Evolutionary conservation across 805 yeast genomes (phyloP).

Genomic region (Ogataea haglerorum): DNA sequence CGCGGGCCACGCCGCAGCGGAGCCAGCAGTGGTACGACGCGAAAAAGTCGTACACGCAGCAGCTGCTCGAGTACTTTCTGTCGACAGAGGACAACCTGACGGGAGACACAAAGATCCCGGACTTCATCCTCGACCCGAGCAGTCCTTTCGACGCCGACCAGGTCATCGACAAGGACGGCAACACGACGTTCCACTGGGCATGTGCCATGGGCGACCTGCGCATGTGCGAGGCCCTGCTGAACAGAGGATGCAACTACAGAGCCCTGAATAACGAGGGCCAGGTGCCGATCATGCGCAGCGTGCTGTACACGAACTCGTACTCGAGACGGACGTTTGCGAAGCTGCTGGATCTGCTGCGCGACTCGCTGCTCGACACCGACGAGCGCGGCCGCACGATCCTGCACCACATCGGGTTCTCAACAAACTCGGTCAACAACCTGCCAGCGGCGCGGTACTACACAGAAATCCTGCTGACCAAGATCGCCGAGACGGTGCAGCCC

Average conservation of each 20-base stretch:
- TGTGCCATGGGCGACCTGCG: conserved; percentile 87
- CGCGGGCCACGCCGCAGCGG: conserved; percentile 4
- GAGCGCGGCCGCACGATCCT: conserved; percentile 69
- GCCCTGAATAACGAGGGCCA: conserved; percentile 69
- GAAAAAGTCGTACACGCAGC: conserved; percentile 41
- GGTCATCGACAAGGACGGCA: conserved; percentile 90
- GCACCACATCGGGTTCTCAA: conserved; percentile 78
- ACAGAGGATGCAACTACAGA: conserved; percentile 69
- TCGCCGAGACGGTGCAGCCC: conserved; percentile 57
- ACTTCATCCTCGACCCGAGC: conserved; percentile 60
- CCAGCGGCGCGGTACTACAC: conserved; percentile 83
- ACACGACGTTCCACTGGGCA: conserved; percentile 96
- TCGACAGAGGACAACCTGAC: conserved; percentile 49
- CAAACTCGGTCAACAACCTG: conserved; percentile 60
- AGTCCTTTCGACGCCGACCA: conserved; percentile 67
- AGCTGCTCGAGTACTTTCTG: conserved; percentile 51
- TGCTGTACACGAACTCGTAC: conserved; percentile 83
- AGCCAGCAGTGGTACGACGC: conserved; percentile 22
- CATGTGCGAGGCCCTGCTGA: conserved; percentile 70
- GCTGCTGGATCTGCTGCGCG: conserved; percentile 70
- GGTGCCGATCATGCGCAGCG: conserved; percentile 81
- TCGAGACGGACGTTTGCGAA: conserved; percentile 76
- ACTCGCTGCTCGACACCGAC: conserved; percentile 77
- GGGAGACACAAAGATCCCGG: conserved; percentile 46
- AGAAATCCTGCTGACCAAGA: conserved; percentile 68